Evolutionary conservation across 1,284 basidiomycete species (phyloP).

Genomic region (Limonomyces culmigenus): DNA sequence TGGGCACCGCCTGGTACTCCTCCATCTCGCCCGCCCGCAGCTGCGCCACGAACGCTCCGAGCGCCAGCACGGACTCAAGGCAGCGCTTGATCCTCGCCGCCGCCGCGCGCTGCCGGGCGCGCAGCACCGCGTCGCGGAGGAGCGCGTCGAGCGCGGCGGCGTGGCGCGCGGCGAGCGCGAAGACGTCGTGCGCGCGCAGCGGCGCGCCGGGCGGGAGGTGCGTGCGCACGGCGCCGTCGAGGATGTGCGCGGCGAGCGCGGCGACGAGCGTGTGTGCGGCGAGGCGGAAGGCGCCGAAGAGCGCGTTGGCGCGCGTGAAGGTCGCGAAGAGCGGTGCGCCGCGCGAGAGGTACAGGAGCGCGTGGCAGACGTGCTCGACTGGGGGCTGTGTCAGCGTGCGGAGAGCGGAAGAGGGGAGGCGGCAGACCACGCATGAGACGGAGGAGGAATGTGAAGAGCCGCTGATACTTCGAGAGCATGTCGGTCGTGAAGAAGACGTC

Average conservation of each 20-base stretch:
- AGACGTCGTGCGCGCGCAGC: constrained; percentile 48
- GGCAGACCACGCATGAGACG: constrained; percentile 54
- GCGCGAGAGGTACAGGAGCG: constrained; percentile 47
- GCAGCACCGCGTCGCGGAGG: constrained; percentile 60
- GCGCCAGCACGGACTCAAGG: constrained; percentile 53
- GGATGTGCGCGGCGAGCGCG: constrained; percentile 49
- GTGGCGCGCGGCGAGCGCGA: constrained; percentile 55
- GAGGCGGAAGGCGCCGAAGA: constrained; percentile 55
- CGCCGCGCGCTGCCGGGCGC: constrained; percentile 50
- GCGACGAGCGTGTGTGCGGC: constrained; percentile 52
- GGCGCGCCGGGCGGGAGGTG: constrained; percentile 50
- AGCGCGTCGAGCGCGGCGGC: constrained; percentile 60
- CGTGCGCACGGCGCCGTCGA: constrained; percentile 59
- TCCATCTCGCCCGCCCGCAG: constrained; percentile 31
- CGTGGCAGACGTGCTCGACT: constrained; percentile 59
- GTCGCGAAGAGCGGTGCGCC: constrained; percentile 38
- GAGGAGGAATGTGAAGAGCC: constrained; percentile 63
- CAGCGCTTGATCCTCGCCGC: constrained; percentile 50
- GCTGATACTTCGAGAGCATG: constrained; percentile 70
- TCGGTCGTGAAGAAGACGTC: constrained; percentile 50
- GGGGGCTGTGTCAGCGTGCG: not conserved
- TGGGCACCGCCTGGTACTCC: constrained; percentile 40
- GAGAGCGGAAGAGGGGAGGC: not conserved
- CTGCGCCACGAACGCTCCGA: constrained; percentile 53
- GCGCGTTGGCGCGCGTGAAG: constrained; percentile 28